Percentiles rank a stretch among this genome's conserved stretches.
Evolutionary conservation across 2,329 filamentous ascomycete species (phyloP).

Genomic region (Trichoderma harzianum): DNA sequence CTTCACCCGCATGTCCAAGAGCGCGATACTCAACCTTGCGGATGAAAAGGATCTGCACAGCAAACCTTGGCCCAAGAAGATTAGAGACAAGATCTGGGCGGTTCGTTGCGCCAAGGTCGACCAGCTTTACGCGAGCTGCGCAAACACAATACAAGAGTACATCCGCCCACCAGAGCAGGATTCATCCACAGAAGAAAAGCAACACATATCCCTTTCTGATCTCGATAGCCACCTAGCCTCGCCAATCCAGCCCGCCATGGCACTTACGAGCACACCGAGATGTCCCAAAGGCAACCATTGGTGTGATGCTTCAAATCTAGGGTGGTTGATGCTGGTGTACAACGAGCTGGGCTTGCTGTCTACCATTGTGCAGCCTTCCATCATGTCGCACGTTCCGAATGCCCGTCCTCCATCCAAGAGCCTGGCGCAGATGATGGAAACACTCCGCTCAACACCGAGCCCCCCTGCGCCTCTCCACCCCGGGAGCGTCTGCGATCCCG

Average conservation of each 20-base stretch:
- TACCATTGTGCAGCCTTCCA: constrained; percentile 36
- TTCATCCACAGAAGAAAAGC: constrained; percentile 17
- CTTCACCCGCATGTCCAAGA: constrained; percentile 50
- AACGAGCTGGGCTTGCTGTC: constrained; percentile 46
- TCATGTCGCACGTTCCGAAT: constrained; percentile 26
- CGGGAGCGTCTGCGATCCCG: constrained; percentile 48
- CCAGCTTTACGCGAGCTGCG: constrained; percentile 48
- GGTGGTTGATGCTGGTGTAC: constrained; percentile 52
- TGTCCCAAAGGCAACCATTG: constrained; percentile 49
- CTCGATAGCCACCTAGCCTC: constrained; percentile 22
- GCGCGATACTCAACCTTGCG: constrained; percentile 43
- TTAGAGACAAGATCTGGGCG: constrained; percentile 48
- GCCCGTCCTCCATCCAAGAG: constrained; percentile 35
- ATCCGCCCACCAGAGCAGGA: constrained; percentile 31
- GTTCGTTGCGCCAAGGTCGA: constrained; percentile 48
- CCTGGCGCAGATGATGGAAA: constrained; percentile 44
- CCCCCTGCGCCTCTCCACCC: constrained; percentile 41
- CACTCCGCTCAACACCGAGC: constrained; percentile 42
- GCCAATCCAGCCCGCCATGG: constrained; percentile 18
- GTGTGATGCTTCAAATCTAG: constrained; percentile 52
- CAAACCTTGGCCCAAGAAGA: constrained; percentile 45
- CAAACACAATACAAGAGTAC: constrained; percentile 44
- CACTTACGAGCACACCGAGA: constrained; percentile 39
- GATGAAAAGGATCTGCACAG: constrained; percentile 42
- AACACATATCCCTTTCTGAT: constrained; percentile 23